These are phyloP conservation scores for Sophora flavescens DNA, from an alignment of 306 rosid genomes.

Conservation along the genomic window DNA sequence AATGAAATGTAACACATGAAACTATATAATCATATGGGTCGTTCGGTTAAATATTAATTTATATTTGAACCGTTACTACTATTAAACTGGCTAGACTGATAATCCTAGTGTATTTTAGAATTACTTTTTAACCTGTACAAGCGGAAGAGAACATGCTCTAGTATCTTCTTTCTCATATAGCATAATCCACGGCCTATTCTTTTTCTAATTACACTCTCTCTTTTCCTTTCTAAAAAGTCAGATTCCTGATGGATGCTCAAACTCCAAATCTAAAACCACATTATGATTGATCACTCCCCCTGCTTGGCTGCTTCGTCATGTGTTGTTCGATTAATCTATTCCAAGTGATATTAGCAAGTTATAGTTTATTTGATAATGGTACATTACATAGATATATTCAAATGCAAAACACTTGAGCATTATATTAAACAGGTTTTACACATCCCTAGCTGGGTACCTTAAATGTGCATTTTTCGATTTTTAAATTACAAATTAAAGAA, in stretches of 20 bases:
- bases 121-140: too few species aligned
- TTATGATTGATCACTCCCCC: not conserved
- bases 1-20: too few species aligned
- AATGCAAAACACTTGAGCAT: not conserved
- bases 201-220: not conserved
- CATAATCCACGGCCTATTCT: not conserved
- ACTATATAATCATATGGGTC: too few species aligned
- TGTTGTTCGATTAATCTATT: not conserved
- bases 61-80: too few species aligned
- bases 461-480: too few species aligned
- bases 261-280: constrained; percentile 15
- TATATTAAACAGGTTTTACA: too few species aligned
- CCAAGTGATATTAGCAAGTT: not conserved
- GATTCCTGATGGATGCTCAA: not conserved
- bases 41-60: too few species aligned
- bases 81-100: too few species aligned
- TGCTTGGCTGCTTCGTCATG: not conserved
- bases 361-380: not conserved
- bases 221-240: not conserved
- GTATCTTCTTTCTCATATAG: constrained; percentile 7
- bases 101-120: too few species aligned
- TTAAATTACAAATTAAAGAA: too few species aligned
- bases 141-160: constrained; percentile 1
- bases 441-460: too few species aligned
- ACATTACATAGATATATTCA: not conserved